Evolutionary conservation across 1,139 yeast genomes (phyloP), one percentile per base, ranked within the genome.

Genomic region (Saccharomyces hybrid): DNA sequence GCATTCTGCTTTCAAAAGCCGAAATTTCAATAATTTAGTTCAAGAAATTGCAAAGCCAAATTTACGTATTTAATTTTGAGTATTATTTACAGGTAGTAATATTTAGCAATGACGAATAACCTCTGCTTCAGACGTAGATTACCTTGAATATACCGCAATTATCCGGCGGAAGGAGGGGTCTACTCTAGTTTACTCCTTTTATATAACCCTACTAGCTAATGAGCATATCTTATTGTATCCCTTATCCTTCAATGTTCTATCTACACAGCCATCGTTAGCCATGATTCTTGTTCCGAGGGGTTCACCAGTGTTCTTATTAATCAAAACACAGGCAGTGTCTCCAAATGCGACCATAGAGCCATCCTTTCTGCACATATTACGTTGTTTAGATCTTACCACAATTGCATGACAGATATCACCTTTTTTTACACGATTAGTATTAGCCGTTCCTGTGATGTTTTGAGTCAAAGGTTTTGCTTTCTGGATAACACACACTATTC

Each of bases 361-460:
- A 68, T 95, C 98, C 2, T 84, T 79, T 68, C 99, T 82, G 11
- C 60, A 54, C 69, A 80, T 81, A 57, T 84, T 82, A 34, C 90
- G 91, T 61, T 93, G 91, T 73, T 85, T 89, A 2, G 97, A 89
- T 70, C 99, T 84, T 25, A 90, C 98, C 49, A 93, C 88, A 27
- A 93, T 91, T 5, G 98, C 99, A 68, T 95, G 95, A 59, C 95
- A 86, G 52, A 93, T 89, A 67, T 93, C 99, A 65, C 98, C 96
- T 73, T 95, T 86, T 72, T 91, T 88, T 49, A 91, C 96, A 70
- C 95, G 79, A 70, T 87, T 88, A 50, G 81, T 78, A 53, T 87
- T 83, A 8, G 87, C 77, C 53, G 87, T 83, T 57, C 88, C 89
- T 1, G 86, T 80, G 55, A 83, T 78, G 55, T 78, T 82, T 38